phyloP scores from a whole-genome alignment of 2,329 filamentous ascomycete genomes.

The Coniochaeta hoffmannii region DNA sequence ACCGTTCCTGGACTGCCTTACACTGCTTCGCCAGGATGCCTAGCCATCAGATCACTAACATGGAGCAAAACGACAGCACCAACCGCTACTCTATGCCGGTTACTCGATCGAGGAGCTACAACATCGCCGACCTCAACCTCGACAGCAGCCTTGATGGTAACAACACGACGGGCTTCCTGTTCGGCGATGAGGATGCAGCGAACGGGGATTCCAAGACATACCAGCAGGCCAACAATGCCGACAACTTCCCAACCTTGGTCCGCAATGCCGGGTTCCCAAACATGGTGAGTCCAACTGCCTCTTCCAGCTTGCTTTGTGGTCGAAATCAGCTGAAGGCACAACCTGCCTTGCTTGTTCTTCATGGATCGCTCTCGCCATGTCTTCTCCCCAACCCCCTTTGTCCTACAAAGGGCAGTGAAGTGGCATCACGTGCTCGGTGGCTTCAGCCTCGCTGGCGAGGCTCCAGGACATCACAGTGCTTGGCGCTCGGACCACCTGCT shows the following conservation, averaged over 20 bases:
- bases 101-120: conserved; percentile 59
- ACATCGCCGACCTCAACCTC: conserved; percentile 60
- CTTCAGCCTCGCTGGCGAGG: neutral
- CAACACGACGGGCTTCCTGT: conserved; percentile 79
- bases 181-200: conserved; percentile 64
- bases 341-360: neutral
- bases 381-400: neutral
- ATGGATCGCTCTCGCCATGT: neutral
- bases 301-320: neutral
- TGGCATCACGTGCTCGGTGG: neutral
- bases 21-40: neutral
- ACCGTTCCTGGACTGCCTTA: neutral
- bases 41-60: neutral
- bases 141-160: conserved; percentile 61
- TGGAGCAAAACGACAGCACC: conserved; percentile 39
- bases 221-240: conserved; percentile 66
- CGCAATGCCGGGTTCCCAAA: conserved; percentile 46
- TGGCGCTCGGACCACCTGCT: neutral
- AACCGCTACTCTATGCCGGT: conserved; percentile 95
- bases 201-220: conserved; percentile 63
- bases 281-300: conserved; percentile 32
- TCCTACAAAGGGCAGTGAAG: neutral
- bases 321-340: neutral
- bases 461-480: neutral
- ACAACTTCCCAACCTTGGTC: conserved; percentile 80